A percentile compares a stretch with the other conserved stretches of the same genome.
These are phyloP conservation scores for Sugiyamaella japonica DNA, from an alignment of 1,139 yeast species.

Conservation along the genomic window DNA sequence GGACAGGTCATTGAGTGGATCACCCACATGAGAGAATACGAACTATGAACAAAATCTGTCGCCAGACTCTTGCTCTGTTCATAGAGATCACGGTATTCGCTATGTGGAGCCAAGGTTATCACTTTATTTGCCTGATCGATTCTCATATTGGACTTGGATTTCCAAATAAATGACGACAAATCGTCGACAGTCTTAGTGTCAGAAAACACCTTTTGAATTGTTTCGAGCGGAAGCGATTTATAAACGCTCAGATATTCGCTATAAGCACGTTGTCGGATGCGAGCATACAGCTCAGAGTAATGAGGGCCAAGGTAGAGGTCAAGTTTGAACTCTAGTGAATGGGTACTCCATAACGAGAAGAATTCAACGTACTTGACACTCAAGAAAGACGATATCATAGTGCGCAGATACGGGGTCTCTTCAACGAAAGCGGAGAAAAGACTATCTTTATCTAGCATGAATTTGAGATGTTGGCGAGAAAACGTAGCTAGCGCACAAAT, in stretches of 20 bases:
- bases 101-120: background rate
- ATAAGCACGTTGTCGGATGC: slow-evolving; percentile 28
- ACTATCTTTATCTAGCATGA: slow-evolving; percentile 46
- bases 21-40: slow-evolving; percentile 13
- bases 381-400: slow-evolving; percentile 22
- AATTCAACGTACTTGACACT: slow-evolving; percentile 22
- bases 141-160: slow-evolving; percentile 11
- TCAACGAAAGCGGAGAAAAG: slow-evolving; percentile 68
- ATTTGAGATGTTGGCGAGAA: slow-evolving; percentile 29
- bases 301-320: slow-evolving; percentile 27
- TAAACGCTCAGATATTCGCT: slow-evolving; percentile 30
- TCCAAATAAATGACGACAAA: slow-evolving; percentile 10
- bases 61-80: slow-evolving; percentile 3
- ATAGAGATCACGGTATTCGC: slow-evolving; percentile 2
- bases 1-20: slow-evolving; percentile 6
- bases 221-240: slow-evolving; percentile 23
- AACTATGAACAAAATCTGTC: slow-evolving; percentile 6
- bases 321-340: slow-evolving; percentile 25
- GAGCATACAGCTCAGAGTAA: slow-evolving; percentile 17
- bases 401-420: slow-evolving; percentile 22
- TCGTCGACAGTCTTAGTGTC: background rate
- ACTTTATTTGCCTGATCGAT: slow-evolving; percentile 5
- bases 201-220: slow-evolving; percentile 14
- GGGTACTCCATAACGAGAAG: slow-evolving; percentile 24
- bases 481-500: slow-evolving; percentile 32